Conservation (phyloP, 139 green algal species). For the Chlamydomonas incerta region DNA sequence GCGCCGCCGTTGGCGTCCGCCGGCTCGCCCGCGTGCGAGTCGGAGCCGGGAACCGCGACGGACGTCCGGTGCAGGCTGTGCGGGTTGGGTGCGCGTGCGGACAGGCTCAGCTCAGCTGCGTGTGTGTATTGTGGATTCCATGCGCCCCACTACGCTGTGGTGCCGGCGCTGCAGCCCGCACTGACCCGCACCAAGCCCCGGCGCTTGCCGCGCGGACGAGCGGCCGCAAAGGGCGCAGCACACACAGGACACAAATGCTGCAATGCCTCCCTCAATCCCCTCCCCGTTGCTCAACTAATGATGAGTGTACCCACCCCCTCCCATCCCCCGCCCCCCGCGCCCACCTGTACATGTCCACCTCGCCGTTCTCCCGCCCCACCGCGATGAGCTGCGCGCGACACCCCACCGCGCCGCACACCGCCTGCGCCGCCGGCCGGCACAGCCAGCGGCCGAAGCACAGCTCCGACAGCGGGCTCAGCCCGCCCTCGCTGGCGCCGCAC, state of each 20-base stretch:
- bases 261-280: no score
- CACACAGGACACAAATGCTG: no score
- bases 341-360: constrained; percentile 75
- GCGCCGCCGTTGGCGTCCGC: constrained; percentile 14
- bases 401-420: constrained; percentile 51
- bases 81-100: background rate
- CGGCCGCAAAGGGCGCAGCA: no score
- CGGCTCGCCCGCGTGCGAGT: no score
- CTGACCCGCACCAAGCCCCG: no score
- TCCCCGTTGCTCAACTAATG: no score
- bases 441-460: constrained; percentile 43
- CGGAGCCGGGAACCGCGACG: background rate
- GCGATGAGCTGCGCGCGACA: constrained; percentile 74
- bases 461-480: constrained; percentile 16
- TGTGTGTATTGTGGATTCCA: no score
- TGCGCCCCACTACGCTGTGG: no score
- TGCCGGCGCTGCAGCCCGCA: no score
- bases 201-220: no score
- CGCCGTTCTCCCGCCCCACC: constrained; percentile 67
- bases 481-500: constrained; percentile 31
- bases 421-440: constrained; percentile 44
- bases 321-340: background rate
- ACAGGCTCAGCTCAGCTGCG: background rate
- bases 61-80: constrained; percentile 6
- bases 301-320: background rate